phyloP scores from a whole-genome alignment of 1,139 yeast genomes.

The Blastobotrys arbuscula region DNA sequence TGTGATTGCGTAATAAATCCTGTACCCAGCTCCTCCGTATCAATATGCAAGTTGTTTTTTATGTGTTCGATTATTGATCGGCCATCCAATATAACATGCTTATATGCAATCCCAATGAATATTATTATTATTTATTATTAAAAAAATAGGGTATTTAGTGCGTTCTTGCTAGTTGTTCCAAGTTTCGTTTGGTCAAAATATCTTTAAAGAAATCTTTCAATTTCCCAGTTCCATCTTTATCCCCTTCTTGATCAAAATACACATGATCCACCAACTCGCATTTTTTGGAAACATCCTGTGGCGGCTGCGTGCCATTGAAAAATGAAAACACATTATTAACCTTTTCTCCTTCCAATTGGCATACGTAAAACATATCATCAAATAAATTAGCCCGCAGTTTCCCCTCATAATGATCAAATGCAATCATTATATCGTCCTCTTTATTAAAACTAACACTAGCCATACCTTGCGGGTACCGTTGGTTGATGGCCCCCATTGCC shows the following conservation, averaged over 20 bases:
- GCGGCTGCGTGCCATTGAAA: not conserved
- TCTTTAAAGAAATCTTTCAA: not conserved
- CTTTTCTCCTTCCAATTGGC: not conserved
- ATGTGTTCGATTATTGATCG: too few relatives aligned
- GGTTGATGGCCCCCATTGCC: not conserved
- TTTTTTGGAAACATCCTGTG: not conserved
- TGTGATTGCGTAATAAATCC: too few relatives aligned
- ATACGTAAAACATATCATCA: not conserved
- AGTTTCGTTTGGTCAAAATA: too few relatives aligned
- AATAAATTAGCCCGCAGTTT: not conserved
- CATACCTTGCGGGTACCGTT: not conserved
- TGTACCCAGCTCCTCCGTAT: too few relatives aligned
- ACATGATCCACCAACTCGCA: not conserved
- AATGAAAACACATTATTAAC: not conserved
- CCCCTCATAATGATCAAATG: not conserved
- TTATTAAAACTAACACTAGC: not conserved
- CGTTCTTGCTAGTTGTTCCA: too few relatives aligned
- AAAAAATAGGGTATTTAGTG: too few relatives aligned
- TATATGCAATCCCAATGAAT: not conserved
- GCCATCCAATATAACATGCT: not conserved
- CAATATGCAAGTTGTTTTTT: too few relatives aligned
- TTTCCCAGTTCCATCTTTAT: not conserved
- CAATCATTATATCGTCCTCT: not conserved
- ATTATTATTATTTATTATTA: not conserved
- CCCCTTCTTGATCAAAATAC: not conserved